Evolutionary conservation across 192 early-diverging fungal genomes (phyloP).

Genomic region (Umbelopsis ramanniana): DNA sequence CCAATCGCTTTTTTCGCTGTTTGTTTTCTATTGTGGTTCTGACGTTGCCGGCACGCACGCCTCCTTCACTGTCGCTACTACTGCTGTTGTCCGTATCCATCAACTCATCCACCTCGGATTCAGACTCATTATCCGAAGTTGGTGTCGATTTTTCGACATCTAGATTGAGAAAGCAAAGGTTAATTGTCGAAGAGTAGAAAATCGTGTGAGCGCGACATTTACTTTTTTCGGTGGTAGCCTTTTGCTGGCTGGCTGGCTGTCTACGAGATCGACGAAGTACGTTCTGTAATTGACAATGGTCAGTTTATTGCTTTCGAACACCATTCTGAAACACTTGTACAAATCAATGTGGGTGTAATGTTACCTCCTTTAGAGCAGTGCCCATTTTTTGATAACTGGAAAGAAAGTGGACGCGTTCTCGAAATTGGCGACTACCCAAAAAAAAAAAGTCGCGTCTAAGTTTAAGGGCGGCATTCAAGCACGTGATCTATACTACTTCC

Average conservation of each 20-base stretch:
- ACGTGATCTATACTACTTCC: neutral
- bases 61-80: neutral
- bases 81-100: neutral
- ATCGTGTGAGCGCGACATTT: neutral
- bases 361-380: neutral
- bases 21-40: neutral
- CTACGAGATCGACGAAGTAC: neutral
- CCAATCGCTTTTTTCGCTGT: neutral
- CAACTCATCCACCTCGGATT: slow-evolving; percentile 16
- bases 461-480: neutral
- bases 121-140: neutral
- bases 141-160: neutral
- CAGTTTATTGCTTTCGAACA: neutral
- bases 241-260: neutral
- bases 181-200: neutral
- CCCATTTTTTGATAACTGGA: neutral
- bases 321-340: neutral
- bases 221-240: neutral
- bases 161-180: neutral
- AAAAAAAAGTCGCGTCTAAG: slow-evolving; percentile 18
- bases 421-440: neutral
- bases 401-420: slow-evolving; percentile 1
- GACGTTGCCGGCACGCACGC: neutral
- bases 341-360: neutral
- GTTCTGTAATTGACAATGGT: neutral